Conservation (phyloP, 768 basidiomycete genomes). For the Pulveroboletus ravenelii region DNA sequence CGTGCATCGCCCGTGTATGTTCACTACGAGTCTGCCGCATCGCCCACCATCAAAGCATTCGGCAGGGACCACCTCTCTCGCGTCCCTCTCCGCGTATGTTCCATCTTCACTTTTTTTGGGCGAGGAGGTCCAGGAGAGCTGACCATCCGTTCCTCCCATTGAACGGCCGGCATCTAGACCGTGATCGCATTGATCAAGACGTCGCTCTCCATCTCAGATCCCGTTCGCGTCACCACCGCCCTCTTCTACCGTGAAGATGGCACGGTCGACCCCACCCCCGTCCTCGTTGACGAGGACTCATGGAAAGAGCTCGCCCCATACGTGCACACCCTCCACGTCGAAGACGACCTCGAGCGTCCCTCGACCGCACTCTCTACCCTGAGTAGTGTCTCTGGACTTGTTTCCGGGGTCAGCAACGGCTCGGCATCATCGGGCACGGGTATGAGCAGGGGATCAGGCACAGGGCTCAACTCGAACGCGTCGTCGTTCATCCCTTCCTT, state of each 20-base stretch:
- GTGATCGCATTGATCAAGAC: constrained; percentile 23
- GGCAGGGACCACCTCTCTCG: constrained; percentile 30
- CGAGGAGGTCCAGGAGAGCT: too few relatives aligned
- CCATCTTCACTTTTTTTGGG: neutral
- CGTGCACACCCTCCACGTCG: constrained; percentile 29
- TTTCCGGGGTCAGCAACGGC: neutral
- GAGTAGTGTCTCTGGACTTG: constrained; percentile 4
- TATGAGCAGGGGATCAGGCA: neutral
- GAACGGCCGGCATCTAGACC: constrained; percentile 10
- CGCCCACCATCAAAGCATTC: constrained; percentile 24
- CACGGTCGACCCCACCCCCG: constrained; percentile 19
- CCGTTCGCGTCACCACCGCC: constrained; percentile 19
- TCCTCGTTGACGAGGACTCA: constrained; percentile 29
- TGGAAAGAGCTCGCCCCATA: constrained; percentile 31
- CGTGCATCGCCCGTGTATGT: constrained; percentile 27
- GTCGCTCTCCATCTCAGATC: constrained; percentile 19
- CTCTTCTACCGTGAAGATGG: constrained; percentile 30
- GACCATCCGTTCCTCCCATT: neutral
- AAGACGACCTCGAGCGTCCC: constrained; percentile 23
- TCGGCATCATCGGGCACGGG: neutral
- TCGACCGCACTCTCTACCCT: constrained; percentile 7
- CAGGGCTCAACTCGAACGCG: constrained; percentile 23
- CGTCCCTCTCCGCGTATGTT: constrained; percentile 29
- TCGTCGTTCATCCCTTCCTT: constrained; percentile 21
- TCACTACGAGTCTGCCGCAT: constrained; percentile 15